Base-by-base conservation (phyloP, 2,329 filamentous ascomycete species). In the Cladosporium sp. region DNA sequence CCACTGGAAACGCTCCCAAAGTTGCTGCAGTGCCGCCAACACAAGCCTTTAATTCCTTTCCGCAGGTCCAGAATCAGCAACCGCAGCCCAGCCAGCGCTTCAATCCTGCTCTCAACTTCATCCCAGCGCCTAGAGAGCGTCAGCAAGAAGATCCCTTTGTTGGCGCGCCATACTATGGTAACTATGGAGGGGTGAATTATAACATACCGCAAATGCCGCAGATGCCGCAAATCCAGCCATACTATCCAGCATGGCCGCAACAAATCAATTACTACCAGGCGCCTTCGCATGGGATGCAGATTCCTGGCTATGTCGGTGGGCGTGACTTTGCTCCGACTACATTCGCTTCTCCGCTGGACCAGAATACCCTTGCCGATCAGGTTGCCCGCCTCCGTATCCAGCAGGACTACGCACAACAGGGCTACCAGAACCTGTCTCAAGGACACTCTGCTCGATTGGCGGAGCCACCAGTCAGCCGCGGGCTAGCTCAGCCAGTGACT, bases 101-200 rank as follows among this genome's bases (percentile, higher is more conserved):
- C 14, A 49, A 46, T 32, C 43, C 35, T 13, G 43, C 43, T 22
- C 46, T 40, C n/a, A 42, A 43, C 16, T 49, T 49, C 38, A 43
- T 31, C 2, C 46, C 46, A 43, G 42, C 37, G 10, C 14, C 31
- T 6, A 37, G 46, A 4, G 38, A 42, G n/a, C 34, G 22, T 14
- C 9, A 5, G 3, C 33, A 43, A 9, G 46, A 49, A 14, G 38
- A 42, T 18, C 46, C 46, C 19, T 49, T 43, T 18, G 34, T 35
- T 4, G n/a, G 34, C n/a, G 34, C 34, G 5, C 34, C 34, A 35
- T 35, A 11, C n/a, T n/a, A 35, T n/a, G 34, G 34, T 11, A n/a
- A 11, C 9, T 11, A 35, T 35, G 34, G 34, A 35, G 34, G 34
- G 9, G 9, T 35, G 34, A 35, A n/a, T 11, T 35, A 35, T 11